A percentile compares a stretch with the other conserved stretches of the same genome.
Conservation (phyloP, 140 eudicot genomes). For the Erigeron philadelphicus region DNA sequence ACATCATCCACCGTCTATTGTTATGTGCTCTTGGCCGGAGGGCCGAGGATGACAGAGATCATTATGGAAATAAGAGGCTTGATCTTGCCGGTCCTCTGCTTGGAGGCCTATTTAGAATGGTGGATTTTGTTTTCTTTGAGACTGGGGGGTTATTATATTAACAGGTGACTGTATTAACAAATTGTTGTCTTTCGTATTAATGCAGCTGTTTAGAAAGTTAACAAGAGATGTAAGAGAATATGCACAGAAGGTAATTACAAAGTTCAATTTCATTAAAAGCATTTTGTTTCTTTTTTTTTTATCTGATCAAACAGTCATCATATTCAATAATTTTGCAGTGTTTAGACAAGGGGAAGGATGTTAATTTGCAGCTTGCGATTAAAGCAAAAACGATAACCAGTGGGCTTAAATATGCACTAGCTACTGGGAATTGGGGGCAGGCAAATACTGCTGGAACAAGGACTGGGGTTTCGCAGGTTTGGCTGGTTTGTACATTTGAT, state of each 20-base stretch:
- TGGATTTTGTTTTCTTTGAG: slow-evolving; percentile 25
- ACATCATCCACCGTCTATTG: slow-evolving; percentile 80
- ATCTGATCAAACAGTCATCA: background rate
- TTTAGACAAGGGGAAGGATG: slow-evolving; percentile 92
- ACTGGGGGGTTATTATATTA: background rate
- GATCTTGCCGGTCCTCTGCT: slow-evolving; percentile 99
- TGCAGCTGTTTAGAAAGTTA: slow-evolving; percentile 77
- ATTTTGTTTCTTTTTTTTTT: background rate
- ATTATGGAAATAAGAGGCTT: slow-evolving; percentile 87
- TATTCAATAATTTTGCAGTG: slow-evolving; percentile 38
- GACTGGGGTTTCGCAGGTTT: slow-evolving; percentile 70
- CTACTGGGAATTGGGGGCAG: slow-evolving; percentile 99
- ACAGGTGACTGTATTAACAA: slow-evolving; percentile 36
- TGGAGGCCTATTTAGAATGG: slow-evolving; percentile 87
- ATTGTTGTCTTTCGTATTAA: slow-evolving; percentile 11
- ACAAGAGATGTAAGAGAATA: slow-evolving; percentile 87
- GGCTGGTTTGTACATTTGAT: background rate
- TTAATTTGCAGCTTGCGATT: slow-evolving; percentile 87
- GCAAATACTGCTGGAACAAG: slow-evolving; percentile 98
- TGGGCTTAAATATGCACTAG: slow-evolving; percentile 90
- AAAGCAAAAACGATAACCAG: slow-evolving; percentile 97
- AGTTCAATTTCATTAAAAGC: background rate
- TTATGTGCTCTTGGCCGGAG: slow-evolving; percentile 91
- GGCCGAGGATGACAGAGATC: slow-evolving; percentile 93
- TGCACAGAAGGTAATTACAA: slow-evolving; percentile 69